Percentiles rank a stretch among this genome's conserved stretches.
Conservation (phyloP, 352 stramenopile species). For the Pelagophyceae sp. region DNA sequence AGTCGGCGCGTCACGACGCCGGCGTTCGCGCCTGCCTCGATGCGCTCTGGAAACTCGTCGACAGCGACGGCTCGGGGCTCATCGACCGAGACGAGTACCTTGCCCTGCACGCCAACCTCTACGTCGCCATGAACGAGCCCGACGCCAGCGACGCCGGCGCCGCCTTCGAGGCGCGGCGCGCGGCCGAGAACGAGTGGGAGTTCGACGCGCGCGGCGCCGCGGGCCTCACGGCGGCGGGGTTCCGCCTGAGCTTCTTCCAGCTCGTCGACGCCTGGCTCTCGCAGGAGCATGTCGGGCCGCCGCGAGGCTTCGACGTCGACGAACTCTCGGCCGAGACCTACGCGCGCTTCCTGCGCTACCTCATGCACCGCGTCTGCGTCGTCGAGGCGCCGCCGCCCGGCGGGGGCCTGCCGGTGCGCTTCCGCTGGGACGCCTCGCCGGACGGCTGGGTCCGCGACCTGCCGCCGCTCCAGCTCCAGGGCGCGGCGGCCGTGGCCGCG, state of each 20-base stretch:
- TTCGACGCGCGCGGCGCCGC: neutral
- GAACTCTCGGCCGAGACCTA: neutral
- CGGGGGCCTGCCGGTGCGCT: neutral
- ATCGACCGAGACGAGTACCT: conserved; percentile 3
- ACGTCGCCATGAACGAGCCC: neutral
- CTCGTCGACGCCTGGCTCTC: neutral
- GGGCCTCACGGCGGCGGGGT: neutral
- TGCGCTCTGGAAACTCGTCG: neutral
- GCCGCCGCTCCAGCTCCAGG: neutral
- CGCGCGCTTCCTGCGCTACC: neutral
- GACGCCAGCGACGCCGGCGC: neutral
- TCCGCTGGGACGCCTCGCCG: neutral
- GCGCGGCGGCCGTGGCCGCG: neutral
- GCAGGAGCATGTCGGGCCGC: neutral
- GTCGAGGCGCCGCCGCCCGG: neutral
- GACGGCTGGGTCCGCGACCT: neutral
- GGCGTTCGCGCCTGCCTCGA: neutral
- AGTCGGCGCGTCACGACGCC: conserved; percentile 6
- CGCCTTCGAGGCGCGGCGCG: neutral
- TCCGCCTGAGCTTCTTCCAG: conserved; percentile 4
- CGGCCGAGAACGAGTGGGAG: neutral
- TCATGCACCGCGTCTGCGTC: neutral
- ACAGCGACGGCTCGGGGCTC: neutral
- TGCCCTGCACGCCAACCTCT: neutral
- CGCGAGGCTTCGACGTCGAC: neutral